Evolutionary conservation across 2,329 filamentous ascomycete genomes (phyloP), one percentile per base, ranked within the genome.

Genomic region (Gyromitra esculenta): DNA sequence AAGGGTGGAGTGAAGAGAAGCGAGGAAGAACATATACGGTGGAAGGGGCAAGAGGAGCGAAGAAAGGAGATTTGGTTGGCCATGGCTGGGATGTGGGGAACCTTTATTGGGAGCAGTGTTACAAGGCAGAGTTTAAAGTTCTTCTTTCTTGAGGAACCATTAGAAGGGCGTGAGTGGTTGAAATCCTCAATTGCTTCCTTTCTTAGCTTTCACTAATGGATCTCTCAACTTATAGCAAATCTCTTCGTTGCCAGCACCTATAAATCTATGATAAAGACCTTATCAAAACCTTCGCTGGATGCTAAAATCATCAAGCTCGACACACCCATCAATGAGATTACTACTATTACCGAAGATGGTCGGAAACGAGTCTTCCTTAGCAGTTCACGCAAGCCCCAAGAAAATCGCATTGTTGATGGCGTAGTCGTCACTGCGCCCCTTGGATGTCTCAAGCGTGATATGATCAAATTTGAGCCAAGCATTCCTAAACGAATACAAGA

Each of bases 121-220:
- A 84, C 86, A 67, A 87, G 81, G 35, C 91, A 94, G 82, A 92
- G 90, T 80, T 84, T 93, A 41, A 92, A 90, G 84, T 93, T 89
- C 84, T 92, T 93, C 82, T 93, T 91, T 90, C 82, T 94, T 4
- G 91, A 94, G 81, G 91, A 93, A 82, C 92, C 90, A 79, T 90
- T 93, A 67, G 91, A 93, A 81, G 91, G 91, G 59, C 88, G 88
- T 88, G 81, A 57, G 85, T 86, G 5, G 84, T 82, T 63, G 31
- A 35, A 18, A 57, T 74, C 1, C 9, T 57, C 31, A 0, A 15
- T 63, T 39, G 25, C 9, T 21, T n/a, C 11, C 7, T 37, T 48
- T 18, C 45, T n/a, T 18, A 60, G 52, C 15, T 39, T 4, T 59
- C 31, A 59, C 48, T 75, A 41, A 77, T 50, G 67, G 73, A 7